These are phyloP conservation scores for Xerocomellus amylosporus DNA, from an alignment of 768 basidiomycete species.

Conservation along the genomic window DNA sequence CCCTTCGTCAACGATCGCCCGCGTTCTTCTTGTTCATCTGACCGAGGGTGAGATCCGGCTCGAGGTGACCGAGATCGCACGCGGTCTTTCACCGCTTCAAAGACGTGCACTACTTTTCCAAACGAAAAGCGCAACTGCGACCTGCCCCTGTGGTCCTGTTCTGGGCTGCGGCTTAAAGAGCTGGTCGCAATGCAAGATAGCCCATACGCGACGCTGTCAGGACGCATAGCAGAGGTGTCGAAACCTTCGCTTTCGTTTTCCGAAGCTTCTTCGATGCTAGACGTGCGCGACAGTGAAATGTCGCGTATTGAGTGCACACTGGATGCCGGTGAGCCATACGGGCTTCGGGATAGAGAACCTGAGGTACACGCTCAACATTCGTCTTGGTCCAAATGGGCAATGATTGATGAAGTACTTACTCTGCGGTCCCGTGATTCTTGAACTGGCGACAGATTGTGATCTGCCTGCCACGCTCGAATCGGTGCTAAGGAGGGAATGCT, in stretches of 20 bases:
- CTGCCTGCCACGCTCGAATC: not conserved
- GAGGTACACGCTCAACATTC: not conserved
- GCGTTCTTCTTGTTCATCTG: slow-evolving; percentile 14
- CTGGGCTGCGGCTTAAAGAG: slow-evolving; percentile 16
- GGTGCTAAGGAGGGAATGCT: not conserved
- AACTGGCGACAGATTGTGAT: slow-evolving; percentile 8
- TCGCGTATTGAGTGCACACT: slow-evolving; percentile 6
- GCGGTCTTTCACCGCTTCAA: slow-evolving; percentile 43
- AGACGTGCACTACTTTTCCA: slow-evolving; percentile 47
- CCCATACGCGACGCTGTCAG: slow-evolving; percentile 11
- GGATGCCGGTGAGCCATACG: slow-evolving; percentile 8
- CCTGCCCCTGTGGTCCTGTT: slow-evolving; percentile 32
- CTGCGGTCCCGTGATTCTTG: slow-evolving; percentile 7
- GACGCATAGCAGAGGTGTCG: slow-evolving; percentile 1
- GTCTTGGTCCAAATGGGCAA: not conserved
- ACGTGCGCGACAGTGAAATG: slow-evolving; percentile 34
- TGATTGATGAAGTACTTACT: slow-evolving; percentile 12
- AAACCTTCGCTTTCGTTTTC: slow-evolving; percentile 30
- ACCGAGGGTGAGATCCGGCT: slow-evolving; percentile 3
- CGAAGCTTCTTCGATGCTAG: slow-evolving; percentile 42
- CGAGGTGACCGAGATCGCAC: slow-evolving; percentile 49
- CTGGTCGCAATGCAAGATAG: slow-evolving; percentile 12
- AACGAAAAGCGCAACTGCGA: slow-evolving; percentile 51
- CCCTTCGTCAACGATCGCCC: slow-evolving; percentile 31
- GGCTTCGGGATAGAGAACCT: slow-evolving; percentile 9